These are phyloP conservation scores for Suillus decipiens DNA, from an alignment of 768 basidiomycete genomes.

Conservation along the genomic window DNA sequence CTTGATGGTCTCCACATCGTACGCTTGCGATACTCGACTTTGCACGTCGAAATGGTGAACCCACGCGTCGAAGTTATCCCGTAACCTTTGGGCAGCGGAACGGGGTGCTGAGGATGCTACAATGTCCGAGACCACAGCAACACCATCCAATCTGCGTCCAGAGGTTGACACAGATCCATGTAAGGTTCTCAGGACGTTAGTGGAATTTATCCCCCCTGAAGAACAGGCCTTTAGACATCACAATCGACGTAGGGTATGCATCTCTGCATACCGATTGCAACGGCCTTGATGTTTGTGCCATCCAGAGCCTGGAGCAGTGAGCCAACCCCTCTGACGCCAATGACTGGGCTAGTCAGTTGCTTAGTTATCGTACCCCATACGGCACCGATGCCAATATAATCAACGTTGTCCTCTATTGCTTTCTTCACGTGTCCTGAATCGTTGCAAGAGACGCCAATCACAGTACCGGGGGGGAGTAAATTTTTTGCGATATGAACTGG, in stretches of 20 bases:
- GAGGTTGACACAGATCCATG: constrained; percentile 66
- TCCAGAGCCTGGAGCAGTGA: constrained; percentile 64
- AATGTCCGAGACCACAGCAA: constrained; percentile 91
- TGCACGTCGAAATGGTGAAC: constrained; percentile 2
- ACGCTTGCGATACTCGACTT: constrained; percentile 11
- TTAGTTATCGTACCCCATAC: constrained; percentile 85
- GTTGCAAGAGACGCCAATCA: constrained; percentile 84
- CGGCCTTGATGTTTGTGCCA: constrained; percentile 64
- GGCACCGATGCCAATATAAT: constrained; percentile 89
- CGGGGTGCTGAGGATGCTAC: constrained; percentile 61
- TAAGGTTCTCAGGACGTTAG: constrained; percentile 74
- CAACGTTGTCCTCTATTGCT: constrained; percentile 66
- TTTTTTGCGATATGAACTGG: constrained; percentile 62
- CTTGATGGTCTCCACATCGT: constrained; percentile 39
- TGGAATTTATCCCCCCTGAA: constrained; percentile 85
- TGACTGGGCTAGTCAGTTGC: constrained; percentile 56
- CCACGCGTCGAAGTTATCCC: constrained; percentile 39
- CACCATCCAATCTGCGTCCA: constrained; percentile 67
- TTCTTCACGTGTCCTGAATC: constrained; percentile 60
- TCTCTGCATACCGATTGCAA: constrained; percentile 74
- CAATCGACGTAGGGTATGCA: neutral
- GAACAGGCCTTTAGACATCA: constrained; percentile 9
- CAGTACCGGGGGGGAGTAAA: constrained; percentile 65
- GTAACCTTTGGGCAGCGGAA: constrained; percentile 48
- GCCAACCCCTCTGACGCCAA: constrained; percentile 77